Conservation (phyloP, 2,329 filamentous ascomycete genomes). For the Cytospora leucostoma region DNA sequence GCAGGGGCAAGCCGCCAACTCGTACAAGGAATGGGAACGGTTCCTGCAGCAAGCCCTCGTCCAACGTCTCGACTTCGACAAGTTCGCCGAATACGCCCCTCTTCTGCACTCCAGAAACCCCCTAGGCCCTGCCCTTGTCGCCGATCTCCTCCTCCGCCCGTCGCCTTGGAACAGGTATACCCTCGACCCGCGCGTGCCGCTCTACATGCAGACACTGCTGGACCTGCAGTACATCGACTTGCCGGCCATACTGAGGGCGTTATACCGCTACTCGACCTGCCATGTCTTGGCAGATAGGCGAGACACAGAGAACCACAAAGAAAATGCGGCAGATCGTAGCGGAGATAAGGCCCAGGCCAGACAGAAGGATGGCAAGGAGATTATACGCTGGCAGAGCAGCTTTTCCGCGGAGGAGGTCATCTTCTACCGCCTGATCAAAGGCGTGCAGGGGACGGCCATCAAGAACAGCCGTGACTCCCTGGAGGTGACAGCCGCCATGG, state of each 20-base stretch:
- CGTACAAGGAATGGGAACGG: conserved; percentile 47
- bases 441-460: conserved; percentile 62
- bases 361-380: conserved; percentile 28
- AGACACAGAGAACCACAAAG: conserved; percentile 12
- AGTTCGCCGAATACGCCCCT: conserved; percentile 54
- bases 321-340: conserved; percentile 24
- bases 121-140: conserved; percentile 52
- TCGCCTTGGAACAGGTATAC: conserved; percentile 48
- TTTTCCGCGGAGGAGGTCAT: conserved; percentile 81
- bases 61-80: conserved; percentile 53
- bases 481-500: conserved; percentile 51
- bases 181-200: conserved; percentile 60
- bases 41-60: conserved; percentile 55
- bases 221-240: conserved; percentile 54
- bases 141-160: conserved; percentile 61
- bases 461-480: conserved; percentile 50
- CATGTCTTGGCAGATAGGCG: conserved; percentile 40
- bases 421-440: conserved; percentile 89
- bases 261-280: conserved; percentile 60
- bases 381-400: conserved; percentile 55
- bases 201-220: conserved; percentile 60
- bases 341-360: conserved; percentile 12
- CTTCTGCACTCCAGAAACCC: conserved; percentile 54
- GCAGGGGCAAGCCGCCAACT: conserved; percentile 18
- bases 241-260: conserved; percentile 54